These are phyloP conservation scores for Hebeloma cylindrosporum DNA, from an alignment of 768 basidiomycete genomes.

Conservation along the genomic window DNA sequence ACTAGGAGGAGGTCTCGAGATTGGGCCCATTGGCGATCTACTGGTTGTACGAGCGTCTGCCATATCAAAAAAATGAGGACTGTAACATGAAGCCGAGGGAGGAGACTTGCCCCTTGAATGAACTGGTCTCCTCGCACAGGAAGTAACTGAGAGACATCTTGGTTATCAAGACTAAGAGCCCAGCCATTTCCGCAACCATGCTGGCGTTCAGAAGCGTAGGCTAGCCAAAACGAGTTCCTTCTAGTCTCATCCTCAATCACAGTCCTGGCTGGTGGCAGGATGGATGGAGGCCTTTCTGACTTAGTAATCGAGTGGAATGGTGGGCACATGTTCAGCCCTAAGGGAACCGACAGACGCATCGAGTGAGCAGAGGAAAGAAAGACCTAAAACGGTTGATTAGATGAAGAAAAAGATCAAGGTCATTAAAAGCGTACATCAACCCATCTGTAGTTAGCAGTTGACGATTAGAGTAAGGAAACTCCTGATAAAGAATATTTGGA, in stretches of 20 bases:
- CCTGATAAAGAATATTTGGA: neutral
- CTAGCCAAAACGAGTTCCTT: conserved; percentile 72
- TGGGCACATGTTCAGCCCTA: conserved; percentile 67
- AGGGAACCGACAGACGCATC: conserved; percentile 58
- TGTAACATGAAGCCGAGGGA: neutral
- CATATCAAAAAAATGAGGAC: conserved; percentile 4
- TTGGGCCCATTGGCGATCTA: conserved; percentile 68
- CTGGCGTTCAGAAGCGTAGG: conserved; percentile 67
- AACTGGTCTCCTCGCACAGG: conserved; percentile 63
- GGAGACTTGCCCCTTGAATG: conserved; percentile 53
- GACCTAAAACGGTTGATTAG: conserved; percentile 39
- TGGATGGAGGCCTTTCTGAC: conserved; percentile 53
- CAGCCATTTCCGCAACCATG: conserved; percentile 70
- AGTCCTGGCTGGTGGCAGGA: conserved; percentile 58
- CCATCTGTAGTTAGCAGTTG: conserved; percentile 53
- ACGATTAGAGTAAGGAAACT: too few relatives aligned
- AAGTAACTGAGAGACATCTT: conserved; percentile 69
- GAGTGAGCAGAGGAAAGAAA: conserved; percentile 58
- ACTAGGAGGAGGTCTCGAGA: conserved; percentile 56
- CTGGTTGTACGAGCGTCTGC: conserved; percentile 47
- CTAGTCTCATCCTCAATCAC: conserved; percentile 70
- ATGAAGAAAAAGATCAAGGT: neutral
- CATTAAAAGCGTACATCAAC: conserved; percentile 52
- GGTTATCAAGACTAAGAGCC: conserved; percentile 70
- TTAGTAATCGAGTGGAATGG: conserved; percentile 68